Base-by-base conservation (phyloP, 805 yeast genomes). In the Yarrowia sp. region DNA sequence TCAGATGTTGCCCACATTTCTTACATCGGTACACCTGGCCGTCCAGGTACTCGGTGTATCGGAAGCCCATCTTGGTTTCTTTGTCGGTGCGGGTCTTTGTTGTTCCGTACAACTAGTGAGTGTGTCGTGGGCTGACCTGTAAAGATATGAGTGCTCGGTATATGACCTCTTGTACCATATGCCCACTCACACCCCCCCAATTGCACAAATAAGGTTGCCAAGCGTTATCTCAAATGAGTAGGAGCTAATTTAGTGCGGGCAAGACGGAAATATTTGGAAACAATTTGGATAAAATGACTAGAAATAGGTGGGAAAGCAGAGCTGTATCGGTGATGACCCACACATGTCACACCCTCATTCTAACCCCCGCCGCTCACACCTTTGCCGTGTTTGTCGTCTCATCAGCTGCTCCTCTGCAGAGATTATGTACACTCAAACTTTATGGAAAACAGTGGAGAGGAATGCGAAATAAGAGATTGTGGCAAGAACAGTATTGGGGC, bases 1-100 rank as follows among this genome's bases (percentile, higher is more conserved):
- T 77, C 10, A 82, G 73, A 69, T 82, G 85, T 1, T 84, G 79
- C 68, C 75, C 73, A 72, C 85, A 82, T 20, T 70, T 55, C 49
- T 73, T 69, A 70, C 85, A 82, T 30, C 80, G 80, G 71, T 77
- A 82, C 56, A 79, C 71, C 52, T 69, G 71, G 47, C 70, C 70
- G 44, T 74, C 74, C 49, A 83, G 77, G 70, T 81, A 82, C 36
- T 77, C 76, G 20, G 82, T 80, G 72, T 80, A 82, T 52, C 80
- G 78, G 53, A 84, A 75, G 20, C 86, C 86, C 86, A 84, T 83
- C 66, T 19, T 46, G 66, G 14, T 17, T n/a, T 24, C 14, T 38
- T 17, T 14, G 24, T 34, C 34, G 24, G n/a, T 50, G 40, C 24
- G 3, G 14, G 52, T 33, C 24, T 34, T 24, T 46, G 50, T 46